Evolutionary conservation across 2,329 filamentous ascomycete species (phyloP).

Genomic region (Zalaria obscura): DNA sequence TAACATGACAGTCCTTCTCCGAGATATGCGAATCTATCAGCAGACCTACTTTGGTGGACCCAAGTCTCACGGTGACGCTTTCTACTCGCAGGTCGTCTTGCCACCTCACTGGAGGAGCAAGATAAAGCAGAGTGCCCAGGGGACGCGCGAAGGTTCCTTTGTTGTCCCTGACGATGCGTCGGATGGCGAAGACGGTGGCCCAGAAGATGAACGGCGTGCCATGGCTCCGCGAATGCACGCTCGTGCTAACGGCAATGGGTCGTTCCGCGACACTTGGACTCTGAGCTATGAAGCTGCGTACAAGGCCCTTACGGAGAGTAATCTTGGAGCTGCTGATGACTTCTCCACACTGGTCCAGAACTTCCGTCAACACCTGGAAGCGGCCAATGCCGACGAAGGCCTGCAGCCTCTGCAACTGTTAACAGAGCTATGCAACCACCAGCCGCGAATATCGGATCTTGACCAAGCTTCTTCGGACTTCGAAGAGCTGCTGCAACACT

Average conservation of each 20-base stretch:
- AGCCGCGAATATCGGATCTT: slow-evolving; percentile 7
- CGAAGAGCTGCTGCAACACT: slow-evolving; percentile 1
- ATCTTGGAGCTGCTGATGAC: not conserved
- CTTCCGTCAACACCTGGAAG: not conserved
- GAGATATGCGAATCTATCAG: slow-evolving; percentile 5
- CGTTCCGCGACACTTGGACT: slow-evolving; percentile 2
- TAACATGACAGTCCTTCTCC: slow-evolving; percentile 4
- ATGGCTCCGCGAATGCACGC: too few species aligned
- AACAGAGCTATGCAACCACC: slow-evolving; percentile 3
- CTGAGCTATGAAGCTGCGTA: slow-evolving; percentile 5
- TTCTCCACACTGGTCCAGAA: not conserved
- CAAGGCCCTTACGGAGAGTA: slow-evolving; percentile 1
- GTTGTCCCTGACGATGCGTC: slow-evolving; percentile 7
- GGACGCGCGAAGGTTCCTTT: slow-evolving; percentile 8
- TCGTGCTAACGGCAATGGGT: too few species aligned
- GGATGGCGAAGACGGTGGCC: not conserved
- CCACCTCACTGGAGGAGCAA: slow-evolving; percentile 10
- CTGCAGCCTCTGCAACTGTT: not conserved
- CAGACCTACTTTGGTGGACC: slow-evolving; percentile 2
- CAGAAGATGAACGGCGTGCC: too few species aligned
- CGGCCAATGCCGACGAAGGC: not conserved
- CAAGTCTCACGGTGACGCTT: not conserved
- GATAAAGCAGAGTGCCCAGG: slow-evolving; percentile 4
- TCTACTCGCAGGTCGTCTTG: not conserved
- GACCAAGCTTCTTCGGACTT: slow-evolving; percentile 7